Base-by-base conservation (phyloP, 1,284 basidiomycete species). In the Mycosarcoma maydis region DNA sequence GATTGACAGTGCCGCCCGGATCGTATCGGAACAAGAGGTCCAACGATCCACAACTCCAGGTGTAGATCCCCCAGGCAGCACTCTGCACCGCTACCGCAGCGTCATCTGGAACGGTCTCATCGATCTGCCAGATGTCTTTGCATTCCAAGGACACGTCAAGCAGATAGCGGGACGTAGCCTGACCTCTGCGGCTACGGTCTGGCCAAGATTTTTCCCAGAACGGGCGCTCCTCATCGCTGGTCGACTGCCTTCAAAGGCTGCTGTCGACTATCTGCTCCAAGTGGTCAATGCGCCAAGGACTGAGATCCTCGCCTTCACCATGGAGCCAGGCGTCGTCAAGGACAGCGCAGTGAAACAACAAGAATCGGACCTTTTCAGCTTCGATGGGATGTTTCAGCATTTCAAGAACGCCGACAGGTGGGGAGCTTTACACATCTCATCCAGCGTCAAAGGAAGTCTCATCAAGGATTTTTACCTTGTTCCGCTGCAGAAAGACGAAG, bases 381-480 rank as follows among this genome's bases (percentile, higher is more conserved):
- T 62, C 19, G 42, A 42, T 5, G 66, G 66, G 2, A 53, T 58
- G 49, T 34, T 57, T n/a, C 49, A 49, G 32, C 65, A 56, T 47
- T 72, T 62, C 34, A 58, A 51, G 27, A 40, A 52, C 40, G 69
- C 54, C 24, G 61, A 70, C 27, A 58, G 78, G 9, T 81, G 78
- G 59, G 80, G 76, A 10, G 80, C 78, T 19, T 36, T 80, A 32
- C 67, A 71, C 23, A 60, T 77, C 30, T 59, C 68, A 11, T 61
- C 61, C 13, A 61, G 62, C n/a, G 62, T 57, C 38, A 66, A 58
- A 26, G 51, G 59, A 19, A 49, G 56, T 4, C 49, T 79, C 42
- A 68, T 81, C 45, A 81, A 81, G 40, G 80, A 81, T 62, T 80
- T 81, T 27, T 81, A 81, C 54, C 34, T 79, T 1, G 77, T 71